A percentile compares a stretch with the other conserved stretches of the same genome.
These are phyloP conservation scores for Phoma herbarum DNA, from an alignment of 2,329 filamentous ascomycete genomes.

Conservation along the genomic window DNA sequence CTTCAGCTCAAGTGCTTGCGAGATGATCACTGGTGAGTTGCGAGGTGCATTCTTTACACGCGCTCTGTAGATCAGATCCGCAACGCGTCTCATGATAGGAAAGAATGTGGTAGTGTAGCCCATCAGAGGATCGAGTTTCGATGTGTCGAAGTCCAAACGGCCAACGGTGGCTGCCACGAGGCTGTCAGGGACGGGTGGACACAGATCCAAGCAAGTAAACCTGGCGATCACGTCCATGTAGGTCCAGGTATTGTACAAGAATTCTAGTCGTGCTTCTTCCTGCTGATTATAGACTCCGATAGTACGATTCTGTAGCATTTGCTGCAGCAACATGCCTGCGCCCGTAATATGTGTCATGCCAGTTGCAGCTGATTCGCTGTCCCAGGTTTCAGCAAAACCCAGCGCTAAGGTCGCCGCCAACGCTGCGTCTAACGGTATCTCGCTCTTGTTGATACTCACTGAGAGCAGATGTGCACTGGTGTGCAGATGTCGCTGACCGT, in stretches of 20 bases:
- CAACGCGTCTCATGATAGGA: slow-evolving; percentile 70
- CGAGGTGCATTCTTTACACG: slow-evolving; percentile 56
- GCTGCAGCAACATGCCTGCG: slow-evolving; percentile 68
- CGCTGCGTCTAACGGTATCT: slow-evolving; percentile 68
- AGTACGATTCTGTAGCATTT: slow-evolving; percentile 60
- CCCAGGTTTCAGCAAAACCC: slow-evolving; percentile 74
- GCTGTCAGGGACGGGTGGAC: slow-evolving; percentile 58
- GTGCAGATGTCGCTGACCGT: slow-evolving; percentile 71
- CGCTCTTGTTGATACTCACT: slow-evolving; percentile 60
- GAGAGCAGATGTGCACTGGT: slow-evolving; percentile 66
- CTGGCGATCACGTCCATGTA: slow-evolving; percentile 78
- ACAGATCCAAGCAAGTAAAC: slow-evolving; percentile 67
- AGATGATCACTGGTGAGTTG: slow-evolving; percentile 68
- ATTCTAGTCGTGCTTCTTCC: slow-evolving; percentile 61
- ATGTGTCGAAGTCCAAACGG: slow-evolving; percentile 13
- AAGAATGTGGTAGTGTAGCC: slow-evolving; percentile 72
- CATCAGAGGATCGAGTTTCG: slow-evolving; percentile 70
- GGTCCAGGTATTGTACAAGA: slow-evolving; percentile 73
- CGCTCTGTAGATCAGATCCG: slow-evolving; percentile 68
- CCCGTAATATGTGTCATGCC: slow-evolving; percentile 72
- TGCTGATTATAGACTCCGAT: slow-evolving; percentile 45
- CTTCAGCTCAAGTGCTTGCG: slow-evolving; percentile 68
- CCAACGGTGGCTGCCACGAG: slow-evolving; percentile 38
- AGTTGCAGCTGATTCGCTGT: slow-evolving; percentile 67
- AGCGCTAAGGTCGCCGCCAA: slow-evolving; percentile 72